A percentile compares a stretch with the other conserved stretches of the same genome.
These are phyloP conservation scores for Coccomyxa sp. DNA, from an alignment of 139 green algal species.

Conservation along the genomic window DNA sequence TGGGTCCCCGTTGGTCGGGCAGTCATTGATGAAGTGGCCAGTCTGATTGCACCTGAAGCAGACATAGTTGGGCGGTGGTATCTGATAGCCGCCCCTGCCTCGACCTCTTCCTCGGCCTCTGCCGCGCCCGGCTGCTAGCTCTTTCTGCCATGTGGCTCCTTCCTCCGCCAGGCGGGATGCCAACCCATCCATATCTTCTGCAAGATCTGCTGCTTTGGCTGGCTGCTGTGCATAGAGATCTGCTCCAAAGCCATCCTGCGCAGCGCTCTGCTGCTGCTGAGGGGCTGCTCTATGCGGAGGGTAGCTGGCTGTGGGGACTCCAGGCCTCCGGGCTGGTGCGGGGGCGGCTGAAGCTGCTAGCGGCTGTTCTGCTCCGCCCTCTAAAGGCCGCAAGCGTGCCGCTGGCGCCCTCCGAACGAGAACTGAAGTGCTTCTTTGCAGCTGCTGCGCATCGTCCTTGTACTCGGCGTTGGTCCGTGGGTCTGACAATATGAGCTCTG, in stretches of 20 bases:
- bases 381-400: not conserved
- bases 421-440: slow-evolving; percentile 60
- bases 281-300: not conserved
- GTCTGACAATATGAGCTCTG: slow-evolving; percentile 64
- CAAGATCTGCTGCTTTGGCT: not conserved
- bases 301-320: not conserved
- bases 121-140: slow-evolving; percentile 6
- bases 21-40: slow-evolving; percentile 65
- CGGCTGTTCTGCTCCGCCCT: slow-evolving; percentile 7
- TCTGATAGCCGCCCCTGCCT: slow-evolving; percentile 15
- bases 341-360: not conserved
- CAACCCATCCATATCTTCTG: slow-evolving; percentile 16
- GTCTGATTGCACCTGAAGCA: slow-evolving; percentile 44
- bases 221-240: slow-evolving; percentile 29
- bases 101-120: slow-evolving; percentile 20
- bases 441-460: slow-evolving; percentile 51
- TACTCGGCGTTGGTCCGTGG: slow-evolving; percentile 47
- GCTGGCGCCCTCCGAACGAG: slow-evolving; percentile 58
- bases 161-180: not conserved
- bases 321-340: not conserved
- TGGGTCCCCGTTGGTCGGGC: slow-evolving; percentile 67
- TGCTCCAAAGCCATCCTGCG: slow-evolving; percentile 37
- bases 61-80: slow-evolving; percentile 26
- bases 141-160: slow-evolving; percentile 8
- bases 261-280: not conserved